Percentiles rank a stretch among this genome's conserved stretches.
These are phyloP conservation scores for Nannochloris sp. DNA, from an alignment of 139 green algal species.

Conservation along the genomic window DNA sequence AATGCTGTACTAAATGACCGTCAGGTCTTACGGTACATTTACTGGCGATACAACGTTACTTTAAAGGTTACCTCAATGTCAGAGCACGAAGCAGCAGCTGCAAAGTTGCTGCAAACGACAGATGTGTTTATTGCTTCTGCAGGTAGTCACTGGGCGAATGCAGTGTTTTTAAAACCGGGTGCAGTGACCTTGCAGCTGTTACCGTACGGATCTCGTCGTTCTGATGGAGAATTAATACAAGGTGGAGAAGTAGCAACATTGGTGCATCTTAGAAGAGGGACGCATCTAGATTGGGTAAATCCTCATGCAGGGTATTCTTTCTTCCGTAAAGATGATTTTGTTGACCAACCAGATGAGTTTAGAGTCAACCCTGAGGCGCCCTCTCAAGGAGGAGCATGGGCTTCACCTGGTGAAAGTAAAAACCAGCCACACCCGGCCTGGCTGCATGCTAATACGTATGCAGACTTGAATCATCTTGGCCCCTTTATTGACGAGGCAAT, in stretches of 20 bases:
- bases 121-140: constrained; percentile 4
- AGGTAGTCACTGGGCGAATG: not conserved
- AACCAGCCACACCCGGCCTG: not conserved
- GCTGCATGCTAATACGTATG: constrained; percentile 9
- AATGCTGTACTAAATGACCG: constrained; percentile 5
- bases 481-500: constrained; percentile 8
- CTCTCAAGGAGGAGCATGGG: not conserved
- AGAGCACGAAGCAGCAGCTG: not conserved
- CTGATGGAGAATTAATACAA: not conserved
- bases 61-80: not conserved
- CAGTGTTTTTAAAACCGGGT: constrained; percentile 7
- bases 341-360: not conserved
- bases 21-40: constrained; percentile 5
- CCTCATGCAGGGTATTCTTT: constrained; percentile 1
- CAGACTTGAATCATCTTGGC: constrained; percentile 3
- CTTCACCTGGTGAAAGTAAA: not conserved
- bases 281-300: constrained; percentile 11
- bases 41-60: not conserved
- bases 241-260: not conserved
- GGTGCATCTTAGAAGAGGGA: constrained; percentile 2
- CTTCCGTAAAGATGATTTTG: not conserved
- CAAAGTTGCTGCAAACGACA: not conserved
- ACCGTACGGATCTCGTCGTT: not conserved
- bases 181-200: constrained; percentile 7
- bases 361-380: not conserved